Evolutionary conservation across 1,139 yeast species (phyloP), one percentile per base, ranked within the genome.

Genomic region (Yamadazyma songkhlaensis): DNA sequence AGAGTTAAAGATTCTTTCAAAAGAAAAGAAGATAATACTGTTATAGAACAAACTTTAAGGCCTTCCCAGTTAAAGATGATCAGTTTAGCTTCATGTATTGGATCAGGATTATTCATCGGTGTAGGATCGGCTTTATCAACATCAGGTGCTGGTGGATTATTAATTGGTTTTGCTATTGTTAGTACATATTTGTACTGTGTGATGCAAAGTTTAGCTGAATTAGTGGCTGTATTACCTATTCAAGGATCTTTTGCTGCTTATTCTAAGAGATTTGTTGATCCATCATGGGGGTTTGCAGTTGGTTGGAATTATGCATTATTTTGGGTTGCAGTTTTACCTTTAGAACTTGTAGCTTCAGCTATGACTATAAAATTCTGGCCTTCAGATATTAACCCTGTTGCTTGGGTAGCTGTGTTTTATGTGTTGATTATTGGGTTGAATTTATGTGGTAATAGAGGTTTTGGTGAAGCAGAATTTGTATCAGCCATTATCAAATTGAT

Each of bases 281-380:
- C 84, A 2, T 73, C 87, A 9, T 78, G 84, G 77, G 89, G 88
- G 30, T 86, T 86, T 57, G 81, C 86, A 28, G 75, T 79, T 66
- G 87, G 84, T 33, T 77, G 81, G 77, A 81, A 81, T 59, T 83
- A 81, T 55, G 79, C 81, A 30, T 57, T 81, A 43, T 81, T 78
- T 59, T 83, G 88, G 89, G 68, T 81, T 13, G 72, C 82, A 38
- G 80, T 81, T 31, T 58, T 83, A 44, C 89, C 90, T 2, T 62
- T 81, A 44, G 90, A 84, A 56, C 67, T 83, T 48, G 86, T 81
- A 43, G 89, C 89, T 9, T 80, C 84, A 29, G 74, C 88, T 7
- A 64, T 83, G 48, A 79, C 86, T 9, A 80, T 83, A 42, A 65
- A 74, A 39, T 83, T 72, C 54, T 84, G 92, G 90, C 70, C 79